phyloP scores from a whole-genome alignment of 163 green algal genomes.

The Chlamydomonas reinhardtii region DNA sequence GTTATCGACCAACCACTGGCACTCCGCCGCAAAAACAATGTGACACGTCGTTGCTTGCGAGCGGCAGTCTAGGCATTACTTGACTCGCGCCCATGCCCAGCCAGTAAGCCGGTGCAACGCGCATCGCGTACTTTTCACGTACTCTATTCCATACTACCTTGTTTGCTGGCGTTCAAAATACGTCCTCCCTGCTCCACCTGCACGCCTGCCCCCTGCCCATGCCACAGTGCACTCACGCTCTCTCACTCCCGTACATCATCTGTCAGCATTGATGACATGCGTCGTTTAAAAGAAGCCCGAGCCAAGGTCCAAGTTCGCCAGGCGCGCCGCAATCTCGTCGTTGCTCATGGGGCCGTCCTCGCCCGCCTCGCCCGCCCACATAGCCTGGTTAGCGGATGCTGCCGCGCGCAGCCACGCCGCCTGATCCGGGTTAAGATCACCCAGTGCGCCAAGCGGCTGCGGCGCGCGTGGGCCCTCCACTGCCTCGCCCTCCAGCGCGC shows the following conservation, averaged over 20 bases:
- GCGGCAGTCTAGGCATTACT: too few species aligned
- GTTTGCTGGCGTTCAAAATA: too few species aligned
- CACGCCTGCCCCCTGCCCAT: too few species aligned
- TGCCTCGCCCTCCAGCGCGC: not conserved
- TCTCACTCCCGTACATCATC: not conserved
- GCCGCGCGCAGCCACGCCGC: slow-evolving; percentile 45
- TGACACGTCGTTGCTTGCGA: too few species aligned
- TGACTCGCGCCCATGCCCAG: too few species aligned
- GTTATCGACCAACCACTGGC: too few species aligned
- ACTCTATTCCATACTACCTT: too few species aligned
- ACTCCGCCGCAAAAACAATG: too few species aligned
- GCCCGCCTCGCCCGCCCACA: slow-evolving; percentile 31
- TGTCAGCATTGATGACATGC: not conserved
- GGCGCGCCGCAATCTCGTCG: slow-evolving; percentile 56
- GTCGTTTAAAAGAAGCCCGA: slow-evolving; percentile 59
- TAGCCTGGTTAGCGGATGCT: slow-evolving; percentile 38
- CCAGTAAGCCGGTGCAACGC: too few species aligned
- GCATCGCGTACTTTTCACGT: too few species aligned
- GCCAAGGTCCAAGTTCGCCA: slow-evolving; percentile 60
- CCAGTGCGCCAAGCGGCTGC: not conserved
- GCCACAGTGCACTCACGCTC: not conserved
- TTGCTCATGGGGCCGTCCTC: slow-evolving; percentile 43
- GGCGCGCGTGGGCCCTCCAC: not conserved
- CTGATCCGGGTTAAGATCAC: slow-evolving; percentile 35
- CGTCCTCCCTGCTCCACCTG: too few species aligned